Percentiles rank a stretch among this genome's conserved stretches.
These are phyloP conservation scores for Odontarrhena argentea DNA, from an alignment of 345 rosid species.

Conservation along the genomic window DNA sequence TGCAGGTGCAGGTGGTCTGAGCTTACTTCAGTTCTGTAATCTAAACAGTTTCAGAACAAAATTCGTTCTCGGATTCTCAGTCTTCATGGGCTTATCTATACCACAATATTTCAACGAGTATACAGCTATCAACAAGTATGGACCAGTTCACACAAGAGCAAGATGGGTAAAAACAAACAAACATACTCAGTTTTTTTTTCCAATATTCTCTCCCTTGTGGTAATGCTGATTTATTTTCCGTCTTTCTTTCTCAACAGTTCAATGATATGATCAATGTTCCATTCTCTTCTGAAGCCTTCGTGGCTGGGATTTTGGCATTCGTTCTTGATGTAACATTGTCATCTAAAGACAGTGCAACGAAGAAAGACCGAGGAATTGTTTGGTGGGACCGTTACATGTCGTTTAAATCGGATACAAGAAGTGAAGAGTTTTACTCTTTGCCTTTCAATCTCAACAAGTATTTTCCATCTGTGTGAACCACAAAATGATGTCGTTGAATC, in stretches of 20 bases:
- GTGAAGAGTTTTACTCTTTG: constrained; percentile 89
- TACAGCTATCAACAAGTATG: constrained; percentile 51
- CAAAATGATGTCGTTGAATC: constrained; percentile 4
- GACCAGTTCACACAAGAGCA: constrained; percentile 64
- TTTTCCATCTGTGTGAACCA: constrained; percentile 83
- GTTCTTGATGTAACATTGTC: constrained; percentile 70
- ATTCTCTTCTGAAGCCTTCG: constrained; percentile 80
- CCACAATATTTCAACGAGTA: constrained; percentile 90
- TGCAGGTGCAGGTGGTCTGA: constrained; percentile 73
- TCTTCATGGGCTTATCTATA: constrained; percentile 82
- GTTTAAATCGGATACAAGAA: constrained; percentile 84
- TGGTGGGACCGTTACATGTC: constrained; percentile 94
- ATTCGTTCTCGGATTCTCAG: constrained; percentile 77
- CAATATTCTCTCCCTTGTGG: background rate
- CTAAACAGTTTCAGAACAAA: constrained; percentile 80
- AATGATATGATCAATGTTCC: constrained; percentile 97
- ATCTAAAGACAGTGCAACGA: constrained; percentile 55
- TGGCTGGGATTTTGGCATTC: constrained; percentile 72
- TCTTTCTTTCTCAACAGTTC: constrained; percentile 58
- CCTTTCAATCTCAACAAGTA: constrained; percentile 96
- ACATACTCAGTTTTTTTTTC: background rate
- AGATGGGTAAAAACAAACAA: constrained; percentile 57
- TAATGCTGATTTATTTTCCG: background rate
- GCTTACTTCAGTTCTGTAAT: constrained; percentile 88
- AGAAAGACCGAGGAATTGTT: constrained; percentile 82